phyloP scores from a whole-genome alignment of 257 asterid species.

The Ehretia macrophylla region DNA sequence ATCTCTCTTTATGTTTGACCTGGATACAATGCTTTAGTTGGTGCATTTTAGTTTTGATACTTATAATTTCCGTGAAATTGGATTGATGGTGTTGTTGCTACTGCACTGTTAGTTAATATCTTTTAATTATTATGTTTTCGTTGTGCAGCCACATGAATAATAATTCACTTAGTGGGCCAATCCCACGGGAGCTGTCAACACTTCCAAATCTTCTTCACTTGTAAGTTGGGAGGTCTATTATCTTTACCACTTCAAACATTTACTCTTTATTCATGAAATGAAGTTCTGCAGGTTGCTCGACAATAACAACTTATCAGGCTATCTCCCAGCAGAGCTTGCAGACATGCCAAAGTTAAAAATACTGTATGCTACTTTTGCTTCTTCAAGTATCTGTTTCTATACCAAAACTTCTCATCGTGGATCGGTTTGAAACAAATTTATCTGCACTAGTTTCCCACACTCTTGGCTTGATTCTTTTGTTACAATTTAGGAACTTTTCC shows the following conservation, averaged over 20 bases:
- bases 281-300: constrained; percentile 82
- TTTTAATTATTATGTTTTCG: constrained; percentile 15
- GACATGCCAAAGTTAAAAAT: constrained; percentile 53
- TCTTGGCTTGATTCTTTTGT: no score
- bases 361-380: constrained; percentile 51
- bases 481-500: no score
- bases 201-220: constrained; percentile 88
- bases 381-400: constrained; percentile 4
- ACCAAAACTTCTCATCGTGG: no score
- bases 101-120: background rate
- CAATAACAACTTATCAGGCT: constrained; percentile 87
- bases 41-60: no score
- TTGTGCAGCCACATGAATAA: constrained; percentile 95
- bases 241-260: constrained; percentile 8
- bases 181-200: constrained; percentile 70
- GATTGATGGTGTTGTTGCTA: no score
- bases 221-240: constrained; percentile 48
- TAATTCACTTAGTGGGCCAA: constrained; percentile 85
- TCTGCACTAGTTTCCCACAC: no score
- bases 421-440: no score
- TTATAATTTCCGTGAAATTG: no score
- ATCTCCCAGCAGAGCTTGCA: constrained; percentile 81
- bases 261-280: constrained; percentile 8
- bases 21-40: no score
- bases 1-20: no score